phyloP scores from a whole-genome alignment of 2,329 filamentous ascomycete genomes.

The Apiospora kogelbergensis region DNA sequence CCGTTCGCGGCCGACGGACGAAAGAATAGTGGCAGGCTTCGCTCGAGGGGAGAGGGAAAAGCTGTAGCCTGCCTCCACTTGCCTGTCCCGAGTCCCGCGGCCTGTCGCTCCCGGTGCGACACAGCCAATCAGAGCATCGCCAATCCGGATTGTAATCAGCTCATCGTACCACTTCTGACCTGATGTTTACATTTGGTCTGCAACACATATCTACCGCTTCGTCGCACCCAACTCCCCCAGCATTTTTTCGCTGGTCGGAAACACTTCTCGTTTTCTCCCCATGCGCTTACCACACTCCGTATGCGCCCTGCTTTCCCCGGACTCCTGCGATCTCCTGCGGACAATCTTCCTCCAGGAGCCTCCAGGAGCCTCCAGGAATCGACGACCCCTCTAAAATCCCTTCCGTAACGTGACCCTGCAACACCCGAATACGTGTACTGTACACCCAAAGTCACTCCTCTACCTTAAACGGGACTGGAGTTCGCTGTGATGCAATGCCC shows the following conservation, averaged over 20 bases:
- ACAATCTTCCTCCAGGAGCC: background rate
- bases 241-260: slow-evolving; percentile 2
- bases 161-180: slow-evolving; percentile 11
- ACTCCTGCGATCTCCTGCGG: slow-evolving; percentile 6
- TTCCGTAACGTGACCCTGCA: slow-evolving; percentile 2
- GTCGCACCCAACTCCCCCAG: slow-evolving; percentile 2
- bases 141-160: background rate
- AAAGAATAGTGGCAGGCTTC: background rate
- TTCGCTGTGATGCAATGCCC: background rate
- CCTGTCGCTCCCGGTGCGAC: background rate
- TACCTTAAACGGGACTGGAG: background rate
- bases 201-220: slow-evolving; percentile 6
- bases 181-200: slow-evolving; percentile 12
- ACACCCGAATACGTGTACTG: background rate
- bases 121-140: background rate
- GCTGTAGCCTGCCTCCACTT: background rate
- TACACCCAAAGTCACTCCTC: background rate
- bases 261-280: slow-evolving; percentile 7
- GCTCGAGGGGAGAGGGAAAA: background rate
- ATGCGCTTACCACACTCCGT: background rate
- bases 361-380: background rate
- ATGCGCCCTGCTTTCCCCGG: background rate
- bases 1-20: background rate
- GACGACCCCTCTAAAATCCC: background rate
- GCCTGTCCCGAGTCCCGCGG: background rate